A percentile compares a stretch with the other conserved stretches of the same genome.
Conservation (phyloP, 768 basidiomycete genomes). For the Arthromyces matolae region DNA sequence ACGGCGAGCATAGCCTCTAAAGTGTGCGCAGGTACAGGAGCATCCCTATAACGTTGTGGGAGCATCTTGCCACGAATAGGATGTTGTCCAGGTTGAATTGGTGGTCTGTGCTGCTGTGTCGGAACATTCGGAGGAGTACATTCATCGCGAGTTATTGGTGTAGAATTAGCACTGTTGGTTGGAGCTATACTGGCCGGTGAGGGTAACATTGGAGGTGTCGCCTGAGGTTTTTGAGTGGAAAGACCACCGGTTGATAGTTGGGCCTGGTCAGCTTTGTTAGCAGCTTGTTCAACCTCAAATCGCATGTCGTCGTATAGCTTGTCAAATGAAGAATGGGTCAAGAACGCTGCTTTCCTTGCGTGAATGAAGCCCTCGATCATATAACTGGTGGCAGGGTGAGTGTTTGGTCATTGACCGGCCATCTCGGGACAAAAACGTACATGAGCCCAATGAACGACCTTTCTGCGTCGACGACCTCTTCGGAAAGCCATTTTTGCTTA, state of each 20-base stretch:
- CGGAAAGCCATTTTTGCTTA: constrained; percentile 61
- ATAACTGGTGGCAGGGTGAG: constrained; percentile 45
- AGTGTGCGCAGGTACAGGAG: constrained; percentile 39
- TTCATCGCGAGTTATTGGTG: constrained; percentile 60
- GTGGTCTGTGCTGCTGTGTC: constrained; percentile 29
- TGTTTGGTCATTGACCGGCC: constrained; percentile 20
- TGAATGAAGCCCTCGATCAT: constrained; percentile 80
- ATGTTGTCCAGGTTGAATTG: constrained; percentile 27
- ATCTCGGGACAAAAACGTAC: constrained; percentile 42
- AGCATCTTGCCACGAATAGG: constrained; percentile 36
- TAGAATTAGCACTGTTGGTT: constrained; percentile 71
- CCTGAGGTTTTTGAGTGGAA: constrained; percentile 34
- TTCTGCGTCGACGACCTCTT: constrained; percentile 49
- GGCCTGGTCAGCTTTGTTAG: constrained; percentile 34
- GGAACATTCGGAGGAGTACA: constrained; percentile 46
- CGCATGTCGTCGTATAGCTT: constrained; percentile 32
- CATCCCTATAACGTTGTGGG: constrained; percentile 34
- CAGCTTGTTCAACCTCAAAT: constrained; percentile 38
- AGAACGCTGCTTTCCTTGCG: constrained; percentile 33
- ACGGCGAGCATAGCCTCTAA: constrained; percentile 41
- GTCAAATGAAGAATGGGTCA: constrained; percentile 33
- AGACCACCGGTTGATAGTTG: constrained; percentile 24
- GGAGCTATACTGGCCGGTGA: constrained; percentile 70
- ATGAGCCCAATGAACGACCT: constrained; percentile 76
- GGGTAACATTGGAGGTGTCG: constrained; percentile 73